Conservation (phyloP, 2,329 filamentous ascomycete genomes). For the Fusarium illudens region DNA sequence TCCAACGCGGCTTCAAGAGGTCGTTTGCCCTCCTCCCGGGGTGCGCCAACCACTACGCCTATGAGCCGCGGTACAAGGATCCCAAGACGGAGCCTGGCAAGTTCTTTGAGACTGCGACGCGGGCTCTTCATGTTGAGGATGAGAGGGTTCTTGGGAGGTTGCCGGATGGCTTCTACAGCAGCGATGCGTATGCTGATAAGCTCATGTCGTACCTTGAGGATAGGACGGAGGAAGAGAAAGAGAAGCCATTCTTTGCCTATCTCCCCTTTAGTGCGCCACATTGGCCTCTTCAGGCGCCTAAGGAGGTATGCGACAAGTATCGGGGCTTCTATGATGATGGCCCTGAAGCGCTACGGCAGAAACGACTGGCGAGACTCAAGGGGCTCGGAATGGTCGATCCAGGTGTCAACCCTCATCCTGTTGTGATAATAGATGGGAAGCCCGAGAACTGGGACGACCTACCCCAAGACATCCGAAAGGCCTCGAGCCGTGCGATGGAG, state of each 20-base stretch:
- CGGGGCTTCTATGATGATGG: constrained; percentile 47
- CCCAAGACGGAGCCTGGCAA: background rate
- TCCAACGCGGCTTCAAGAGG: background rate
- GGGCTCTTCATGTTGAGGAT: background rate
- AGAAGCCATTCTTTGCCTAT: constrained; percentile 58
- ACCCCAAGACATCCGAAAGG: constrained; percentile 43
- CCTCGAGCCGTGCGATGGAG: constrained; percentile 58
- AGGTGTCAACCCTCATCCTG: background rate
- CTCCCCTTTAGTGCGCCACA: constrained; percentile 33
- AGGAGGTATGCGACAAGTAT: background rate
- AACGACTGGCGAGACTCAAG: background rate
- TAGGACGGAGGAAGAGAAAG: constrained; percentile 30
- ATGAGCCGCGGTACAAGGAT: background rate
- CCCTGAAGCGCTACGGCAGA: background rate
- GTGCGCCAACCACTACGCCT: constrained; percentile 58
- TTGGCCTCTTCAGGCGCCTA: background rate
- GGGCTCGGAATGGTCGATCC: background rate
- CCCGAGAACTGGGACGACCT: background rate
- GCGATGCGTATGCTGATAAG: background rate
- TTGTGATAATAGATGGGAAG: background rate
- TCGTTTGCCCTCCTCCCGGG: constrained; percentile 52
- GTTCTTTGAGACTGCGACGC: background rate
- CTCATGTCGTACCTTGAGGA: background rate
- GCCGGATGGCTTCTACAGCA: background rate
- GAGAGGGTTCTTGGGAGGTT: background rate